Conservation (phyloP, 2,329 filamentous ascomycete genomes). For the Septoria petroselini region DNA sequence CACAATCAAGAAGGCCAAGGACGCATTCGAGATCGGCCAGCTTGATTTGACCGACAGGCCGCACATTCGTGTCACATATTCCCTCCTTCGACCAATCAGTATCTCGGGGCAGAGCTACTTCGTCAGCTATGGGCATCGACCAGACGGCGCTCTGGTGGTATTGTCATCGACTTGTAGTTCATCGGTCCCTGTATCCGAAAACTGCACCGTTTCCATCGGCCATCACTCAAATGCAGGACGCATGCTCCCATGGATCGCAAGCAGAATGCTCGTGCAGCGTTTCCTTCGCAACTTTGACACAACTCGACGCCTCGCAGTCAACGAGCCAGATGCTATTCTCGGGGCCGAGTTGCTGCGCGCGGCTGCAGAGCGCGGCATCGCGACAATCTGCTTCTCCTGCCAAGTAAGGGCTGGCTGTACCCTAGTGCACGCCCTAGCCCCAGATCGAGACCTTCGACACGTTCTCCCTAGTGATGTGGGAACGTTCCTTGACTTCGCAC, state of each 20-base stretch:
- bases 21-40: constrained; percentile 11
- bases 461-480: constrained; percentile 11
- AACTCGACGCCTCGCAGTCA: constrained; percentile 10
- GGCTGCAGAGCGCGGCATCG: constrained; percentile 4
- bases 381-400: constrained; percentile 11
- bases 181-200: constrained; percentile 1
- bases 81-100: constrained; percentile 10
- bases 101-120: constrained; percentile 12
- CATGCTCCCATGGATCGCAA: constrained; percentile 10
- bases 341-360: constrained; percentile 9
- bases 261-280: constrained; percentile 12
- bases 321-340: constrained; percentile 11
- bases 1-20: constrained; percentile 7
- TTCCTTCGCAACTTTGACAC: constrained; percentile 5
- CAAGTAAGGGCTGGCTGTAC: constrained; percentile 9
- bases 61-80: constrained; percentile 8
- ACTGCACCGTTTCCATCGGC: constrained; percentile 4
- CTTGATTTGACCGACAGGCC: background rate
- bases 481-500: constrained; percentile 12
- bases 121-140: constrained; percentile 10
- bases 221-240: constrained; percentile 6
- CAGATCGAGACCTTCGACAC: constrained; percentile 5
- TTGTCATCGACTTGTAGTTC: constrained; percentile 13
- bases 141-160: constrained; percentile 4
- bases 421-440: constrained; percentile 2